Percentiles rank a stretch among this genome's conserved stretches.
Conservation (phyloP, 2,329 filamentous ascomycete genomes). For the Tympanopsis confertula region DNA sequence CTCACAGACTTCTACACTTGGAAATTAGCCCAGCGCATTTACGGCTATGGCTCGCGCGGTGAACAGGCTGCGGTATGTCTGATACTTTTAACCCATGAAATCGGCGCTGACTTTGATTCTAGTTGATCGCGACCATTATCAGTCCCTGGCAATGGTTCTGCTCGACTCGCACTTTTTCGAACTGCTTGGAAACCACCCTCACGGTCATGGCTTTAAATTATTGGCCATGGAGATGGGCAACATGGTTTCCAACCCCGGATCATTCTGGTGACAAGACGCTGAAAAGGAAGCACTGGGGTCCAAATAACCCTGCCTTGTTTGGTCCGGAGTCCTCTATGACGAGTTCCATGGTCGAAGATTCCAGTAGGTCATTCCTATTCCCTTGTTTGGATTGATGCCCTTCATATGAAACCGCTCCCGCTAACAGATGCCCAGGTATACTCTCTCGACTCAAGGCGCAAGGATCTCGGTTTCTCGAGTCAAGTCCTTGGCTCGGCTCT, state of each 20-base stretch:
- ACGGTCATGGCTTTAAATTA: constrained; percentile 44
- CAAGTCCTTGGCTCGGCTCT: too few relatives aligned
- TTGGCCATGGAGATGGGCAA: constrained; percentile 46
- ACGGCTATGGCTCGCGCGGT: constrained; percentile 27
- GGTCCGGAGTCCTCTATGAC: too few relatives aligned
- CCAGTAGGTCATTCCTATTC: too few relatives aligned
- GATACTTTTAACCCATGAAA: background rate
- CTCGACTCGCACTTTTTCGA: constrained; percentile 55
- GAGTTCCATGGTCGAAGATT: too few relatives aligned
- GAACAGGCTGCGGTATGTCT: constrained; percentile 38
- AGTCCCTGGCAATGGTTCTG: constrained; percentile 66
- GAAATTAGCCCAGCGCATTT: constrained; percentile 41
- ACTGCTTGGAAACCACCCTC: constrained; percentile 52
- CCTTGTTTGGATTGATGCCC: too few relatives aligned
- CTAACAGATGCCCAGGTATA: too few relatives aligned
- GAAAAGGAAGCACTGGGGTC: too few relatives aligned
- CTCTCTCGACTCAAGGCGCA: too few relatives aligned
- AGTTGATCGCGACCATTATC: constrained; percentile 45
- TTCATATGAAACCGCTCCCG: too few relatives aligned
- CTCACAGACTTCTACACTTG: constrained; percentile 53
- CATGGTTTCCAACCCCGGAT: constrained; percentile 28
- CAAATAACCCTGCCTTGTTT: too few relatives aligned
- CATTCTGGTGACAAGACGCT: constrained; percentile 5
- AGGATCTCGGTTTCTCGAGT: too few relatives aligned
- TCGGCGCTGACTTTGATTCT: constrained; percentile 7